Base-by-base conservation (phyloP, 2,329 filamentous ascomycete species). In the Orbilia quercus region DNA sequence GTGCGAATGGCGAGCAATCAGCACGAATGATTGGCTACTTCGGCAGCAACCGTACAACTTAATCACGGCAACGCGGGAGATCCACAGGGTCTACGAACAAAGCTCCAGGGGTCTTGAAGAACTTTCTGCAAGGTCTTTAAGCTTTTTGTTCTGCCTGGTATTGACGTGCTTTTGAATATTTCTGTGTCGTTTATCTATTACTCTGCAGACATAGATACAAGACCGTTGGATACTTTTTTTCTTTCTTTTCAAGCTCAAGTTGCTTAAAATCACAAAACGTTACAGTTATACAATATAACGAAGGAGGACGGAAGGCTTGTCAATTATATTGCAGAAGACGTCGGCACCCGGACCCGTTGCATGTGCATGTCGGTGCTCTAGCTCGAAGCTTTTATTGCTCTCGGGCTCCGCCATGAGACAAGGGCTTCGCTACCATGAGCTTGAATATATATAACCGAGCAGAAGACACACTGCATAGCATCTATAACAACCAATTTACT, bases 11-110 rank as follows among this genome's bases (percentile, higher is more conserved):
- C 7, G n/a, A 5, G 40, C 7, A 45, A 45, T 6, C 40, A 7
- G 40, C 40, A 45, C 40, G 16, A n/a, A 45, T 45, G 16, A 45
- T 7, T n/a, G 40, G 40, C 40, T n/a, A 20, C 40, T 45, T n/a
- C 40, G 40, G 18, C 7, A 45, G 40, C 16, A 20, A n/a, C 18
- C 40, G 40, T n/a, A 45, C 7, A 45, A n/a, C n/a, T 45, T 45
- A 45, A 7, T n/a, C n/a, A n/a, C n/a, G n/a, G n/a, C n/a, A n/a
- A n/a, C n/a, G n/a, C n/a, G n/a, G n/a, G 18, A 6, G 16, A 45
- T 45, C 7, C 18, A n/a, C 40, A 45, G 40, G 40, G 40, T n/a
- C 12, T 45, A n/a, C 16, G n/a, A 20, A 20, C 6, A n/a, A 45
- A 45, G 40, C 40, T 45, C 16, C n/a, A 45, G 12, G 40, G 40